These are phyloP conservation scores for Pelargonium myrrhifolium DNA, from an alignment of 441 rosid species.

Conservation along the genomic window DNA sequence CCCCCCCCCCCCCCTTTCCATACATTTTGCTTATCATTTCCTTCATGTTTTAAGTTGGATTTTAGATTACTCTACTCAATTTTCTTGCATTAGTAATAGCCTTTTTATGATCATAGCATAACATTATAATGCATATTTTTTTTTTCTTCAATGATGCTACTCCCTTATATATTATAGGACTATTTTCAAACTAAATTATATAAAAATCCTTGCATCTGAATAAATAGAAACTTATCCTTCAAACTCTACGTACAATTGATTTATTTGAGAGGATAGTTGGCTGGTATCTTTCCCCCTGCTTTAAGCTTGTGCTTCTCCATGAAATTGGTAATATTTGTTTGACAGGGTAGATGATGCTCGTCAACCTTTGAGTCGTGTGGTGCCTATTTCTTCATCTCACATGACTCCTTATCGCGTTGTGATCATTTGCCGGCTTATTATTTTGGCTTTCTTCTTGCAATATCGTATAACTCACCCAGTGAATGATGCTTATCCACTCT, in stretches of 20 bases:
- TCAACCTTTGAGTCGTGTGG: slow-evolving; percentile 94
- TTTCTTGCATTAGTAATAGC: neutral
- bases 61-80: neutral
- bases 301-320: neutral
- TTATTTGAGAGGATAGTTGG: neutral
- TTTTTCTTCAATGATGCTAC: neutral
- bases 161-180: neutral
- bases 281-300: neutral
- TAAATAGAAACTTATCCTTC: neutral
- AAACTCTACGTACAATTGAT: neutral
- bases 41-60: neutral
- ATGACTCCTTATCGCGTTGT: slow-evolving; percentile 98
- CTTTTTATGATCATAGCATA: neutral
- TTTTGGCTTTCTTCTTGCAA: slow-evolving; percentile 83
- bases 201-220: neutral
- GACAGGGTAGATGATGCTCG: slow-evolving; percentile 94
- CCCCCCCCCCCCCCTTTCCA: neutral
- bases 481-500: slow-evolving; percentile 71
- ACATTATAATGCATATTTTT: neutral
- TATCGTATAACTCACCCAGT: slow-evolving; percentile 97
- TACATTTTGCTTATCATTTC: neutral
- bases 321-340: slow-evolving; percentile 11
- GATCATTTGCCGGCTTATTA: slow-evolving; percentile 77
- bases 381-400: slow-evolving; percentile 84
- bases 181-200: neutral